These are phyloP conservation scores for Stylonectria norvegica DNA, from an alignment of 2,329 filamentous ascomycete genomes.

Conservation along the genomic window DNA sequence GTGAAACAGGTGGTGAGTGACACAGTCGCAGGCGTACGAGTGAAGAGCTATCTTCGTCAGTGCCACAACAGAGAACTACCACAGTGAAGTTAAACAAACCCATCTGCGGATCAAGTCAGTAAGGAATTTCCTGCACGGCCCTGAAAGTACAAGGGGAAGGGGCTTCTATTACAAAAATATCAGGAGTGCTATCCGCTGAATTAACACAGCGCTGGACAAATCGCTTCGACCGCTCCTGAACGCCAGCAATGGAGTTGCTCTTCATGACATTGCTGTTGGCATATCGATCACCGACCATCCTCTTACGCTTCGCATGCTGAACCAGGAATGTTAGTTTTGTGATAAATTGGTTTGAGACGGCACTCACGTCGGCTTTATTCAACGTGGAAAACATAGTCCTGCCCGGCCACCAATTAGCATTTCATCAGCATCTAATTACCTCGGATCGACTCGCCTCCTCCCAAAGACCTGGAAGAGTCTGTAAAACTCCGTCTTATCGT, in stretches of 20 bases:
- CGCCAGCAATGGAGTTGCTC: slow-evolving; percentile 51
- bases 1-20: slow-evolving; percentile 67
- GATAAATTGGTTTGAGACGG: slow-evolving; percentile 1
- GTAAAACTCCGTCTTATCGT: slow-evolving; percentile 64
- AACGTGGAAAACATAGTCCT: slow-evolving; percentile 61
- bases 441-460: slow-evolving; percentile 41
- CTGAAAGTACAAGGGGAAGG: too few relatives aligned
- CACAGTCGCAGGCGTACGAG: slow-evolving; percentile 66
- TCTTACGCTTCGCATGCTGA: slow-evolving; percentile 61
- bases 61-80: not conserved
- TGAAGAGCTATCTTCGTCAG: slow-evolving; percentile 45
- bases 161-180: slow-evolving; percentile 54
- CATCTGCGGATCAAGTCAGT: slow-evolving; percentile 24
- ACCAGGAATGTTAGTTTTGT: not conserved
- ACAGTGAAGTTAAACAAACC: slow-evolving; percentile 19
- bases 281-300: slow-evolving; percentile 63
- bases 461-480: slow-evolving; percentile 57
- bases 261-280: slow-evolving; percentile 65
- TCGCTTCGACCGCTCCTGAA: slow-evolving; percentile 52
- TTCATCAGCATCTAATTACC: not conserved
- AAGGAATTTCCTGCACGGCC: too few relatives aligned
- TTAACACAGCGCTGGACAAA: slow-evolving; percentile 53
- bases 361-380: slow-evolving; percentile 49
- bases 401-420: slow-evolving; percentile 5
- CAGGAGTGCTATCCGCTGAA: slow-evolving; percentile 45